Base-by-base conservation (phyloP, 345 rosid species). In the Fremontodendron californicum region DNA sequence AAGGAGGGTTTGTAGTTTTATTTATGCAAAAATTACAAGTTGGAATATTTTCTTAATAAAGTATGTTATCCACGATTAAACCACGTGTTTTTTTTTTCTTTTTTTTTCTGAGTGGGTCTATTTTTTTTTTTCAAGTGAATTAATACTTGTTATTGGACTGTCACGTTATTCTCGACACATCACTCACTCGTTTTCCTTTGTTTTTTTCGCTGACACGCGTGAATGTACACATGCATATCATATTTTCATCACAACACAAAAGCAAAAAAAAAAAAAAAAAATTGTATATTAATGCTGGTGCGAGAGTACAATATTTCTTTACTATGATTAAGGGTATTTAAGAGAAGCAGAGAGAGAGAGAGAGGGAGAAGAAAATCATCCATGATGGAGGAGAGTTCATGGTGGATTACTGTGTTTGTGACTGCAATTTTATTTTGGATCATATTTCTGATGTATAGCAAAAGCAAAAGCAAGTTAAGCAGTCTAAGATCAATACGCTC, bases 161-260 rank as follows among this genome's bases (percentile, higher is more conserved):
- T n/a, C n/a, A n/a, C n/a, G n/a, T n/a, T n/a, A n/a, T n/a, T n/a
- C n/a, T n/a, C n/a, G n/a, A n/a, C n/a, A n/a, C n/a, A n/a, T 39
- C 69, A 2, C 13, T 64, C 69, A 63, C 68, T 18, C 25, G 25
- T 23, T 37, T 15, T 6, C 43, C 29, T 63, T 58, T 71, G 75
- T 52, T n/a, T 57, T 64, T 61, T 74, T 57, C 18, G 51, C 18
- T 68, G 51, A 52, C 82, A 76, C 85, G 82, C 85, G 74, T 78
- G 87, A 85, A 72, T 79, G 68, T 76, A 62, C 82, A 71, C 82
- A 80, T 83, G 82, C 82, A 84, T 52, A 64, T 72, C 74, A 33
- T 74, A 60, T 21, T 45, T 31, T 43, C n/a, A 29, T 61, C 35
- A 35, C 11, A 63, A 71, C 74, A 25, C 11, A n/a, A n/a, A n/a